Conservation (phyloP, 192 early-diverging fungal genomes). For the Physocladia obscura region DNA sequence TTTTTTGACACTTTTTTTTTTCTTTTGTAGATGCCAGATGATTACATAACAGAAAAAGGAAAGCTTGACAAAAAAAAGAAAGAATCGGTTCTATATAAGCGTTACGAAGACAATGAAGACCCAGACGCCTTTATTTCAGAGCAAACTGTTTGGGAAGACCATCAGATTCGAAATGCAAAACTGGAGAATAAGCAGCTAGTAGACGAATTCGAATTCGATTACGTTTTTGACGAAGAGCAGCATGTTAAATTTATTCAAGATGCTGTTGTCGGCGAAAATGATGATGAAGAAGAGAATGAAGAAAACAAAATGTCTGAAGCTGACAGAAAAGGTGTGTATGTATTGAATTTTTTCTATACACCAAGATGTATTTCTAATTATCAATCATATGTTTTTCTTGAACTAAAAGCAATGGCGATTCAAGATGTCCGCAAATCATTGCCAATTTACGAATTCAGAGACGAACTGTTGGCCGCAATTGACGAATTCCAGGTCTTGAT, state of each 20-base stretch:
- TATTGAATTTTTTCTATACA: neutral
- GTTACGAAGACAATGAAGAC: slow-evolving; percentile 82
- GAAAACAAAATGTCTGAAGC: slow-evolving; percentile 49
- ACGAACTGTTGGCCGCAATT: slow-evolving; percentile 81
- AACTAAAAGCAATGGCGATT: slow-evolving; percentile 58
- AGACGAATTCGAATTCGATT: slow-evolving; percentile 79
- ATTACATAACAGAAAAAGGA: slow-evolving; percentile 97
- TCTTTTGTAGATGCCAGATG: slow-evolving; percentile 49
- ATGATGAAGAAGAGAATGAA: slow-evolving; percentile 12
- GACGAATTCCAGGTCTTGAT: slow-evolving; percentile 85
- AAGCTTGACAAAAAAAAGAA: slow-evolving; percentile 95
- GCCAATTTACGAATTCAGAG: slow-evolving; percentile 85
- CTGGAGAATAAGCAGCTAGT: slow-evolving; percentile 22
- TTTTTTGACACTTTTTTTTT: neutral
- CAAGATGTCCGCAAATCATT: slow-evolving; percentile 80
- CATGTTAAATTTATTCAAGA: slow-evolving; percentile 89
- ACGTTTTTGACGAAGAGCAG: slow-evolving; percentile 86
- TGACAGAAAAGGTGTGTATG: slow-evolving; percentile 62
- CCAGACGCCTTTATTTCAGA: slow-evolving; percentile 72
- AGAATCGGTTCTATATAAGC: slow-evolving; percentile 78
- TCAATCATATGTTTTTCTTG: too few relatives aligned
- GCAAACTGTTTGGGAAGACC: slow-evolving; percentile 91
- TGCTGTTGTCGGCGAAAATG: slow-evolving; percentile 43
- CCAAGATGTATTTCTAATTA: neutral
- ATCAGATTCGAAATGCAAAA: slow-evolving; percentile 59